Conservation (phyloP, 768 basidiomycete genomes). For the Phlebiopsis gigantea region DNA sequence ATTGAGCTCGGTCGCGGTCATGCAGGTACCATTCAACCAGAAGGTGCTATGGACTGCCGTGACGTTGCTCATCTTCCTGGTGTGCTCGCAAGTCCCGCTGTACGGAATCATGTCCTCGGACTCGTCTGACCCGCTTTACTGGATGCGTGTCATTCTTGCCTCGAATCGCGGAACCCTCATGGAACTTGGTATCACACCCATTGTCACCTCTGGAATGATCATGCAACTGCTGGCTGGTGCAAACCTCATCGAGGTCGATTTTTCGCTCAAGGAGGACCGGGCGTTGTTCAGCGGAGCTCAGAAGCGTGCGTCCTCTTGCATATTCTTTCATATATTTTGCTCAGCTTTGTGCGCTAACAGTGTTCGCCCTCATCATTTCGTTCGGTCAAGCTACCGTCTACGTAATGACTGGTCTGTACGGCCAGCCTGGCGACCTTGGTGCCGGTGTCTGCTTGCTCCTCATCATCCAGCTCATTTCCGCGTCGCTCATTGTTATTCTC, state of each 20-base stretch:
- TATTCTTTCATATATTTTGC: neutral
- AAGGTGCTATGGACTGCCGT: constrained; percentile 99
- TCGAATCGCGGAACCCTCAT: constrained; percentile 98
- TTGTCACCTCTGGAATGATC: constrained; percentile 98
- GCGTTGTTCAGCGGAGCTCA: constrained; percentile 95
- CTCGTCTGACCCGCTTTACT: constrained; percentile 97
- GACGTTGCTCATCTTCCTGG: constrained; percentile 98
- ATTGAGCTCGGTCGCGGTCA: constrained; percentile 6
- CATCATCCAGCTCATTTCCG: constrained; percentile 92
- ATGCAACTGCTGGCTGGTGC: constrained; percentile 99
- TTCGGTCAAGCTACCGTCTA: constrained; percentile 97
- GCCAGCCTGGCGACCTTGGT: constrained; percentile 87
- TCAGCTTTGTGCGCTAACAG: constrained; percentile 34
- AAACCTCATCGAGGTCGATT: constrained; percentile 96
- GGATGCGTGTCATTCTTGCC: constrained; percentile 99
- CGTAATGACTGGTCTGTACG: constrained; percentile 95
- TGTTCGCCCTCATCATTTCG: constrained; percentile 94
- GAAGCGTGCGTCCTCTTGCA: constrained; percentile 70
- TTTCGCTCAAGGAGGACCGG: constrained; percentile 93
- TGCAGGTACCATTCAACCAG: constrained; percentile 94
- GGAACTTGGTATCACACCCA: constrained; percentile 98
- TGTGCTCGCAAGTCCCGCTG: constrained; percentile 97
- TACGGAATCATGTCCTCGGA: constrained; percentile 99
- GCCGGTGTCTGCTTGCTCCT: constrained; percentile 96
- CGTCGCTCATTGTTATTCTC: constrained; percentile 94